These are phyloP conservation scores for Aegilops speltoides DNA, from an alignment of 176 grass and related monocot species.

Conservation along the genomic window DNA sequence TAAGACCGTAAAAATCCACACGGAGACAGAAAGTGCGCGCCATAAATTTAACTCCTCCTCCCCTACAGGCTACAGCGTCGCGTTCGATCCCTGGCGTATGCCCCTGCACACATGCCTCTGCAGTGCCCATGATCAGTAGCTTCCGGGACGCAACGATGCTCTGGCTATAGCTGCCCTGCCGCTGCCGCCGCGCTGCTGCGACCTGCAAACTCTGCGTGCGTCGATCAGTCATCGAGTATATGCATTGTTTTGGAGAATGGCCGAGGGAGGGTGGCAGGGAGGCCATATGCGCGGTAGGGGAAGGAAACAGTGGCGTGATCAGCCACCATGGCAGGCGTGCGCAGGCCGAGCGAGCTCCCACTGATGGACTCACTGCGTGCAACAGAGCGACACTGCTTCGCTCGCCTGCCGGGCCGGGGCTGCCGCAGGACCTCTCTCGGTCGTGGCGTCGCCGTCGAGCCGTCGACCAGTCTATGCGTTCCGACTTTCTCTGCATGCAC, in stretches of 20 bases:
- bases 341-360: conserved; percentile 14
- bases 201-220: background rate
- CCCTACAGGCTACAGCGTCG: background rate
- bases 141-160: conserved; percentile 25
- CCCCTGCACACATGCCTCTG: conserved; percentile 5
- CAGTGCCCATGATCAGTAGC: conserved; percentile 27
- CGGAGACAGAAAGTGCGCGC: background rate
- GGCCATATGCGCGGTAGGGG: conserved; percentile 5
- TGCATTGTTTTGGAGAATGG: background rate
- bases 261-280: conserved; percentile 1
- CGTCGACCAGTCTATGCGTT: background rate
- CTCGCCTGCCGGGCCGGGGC: background rate
- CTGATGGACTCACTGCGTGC: background rate
- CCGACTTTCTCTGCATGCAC: background rate
- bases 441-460: background rate
- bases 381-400: conserved; percentile 8
- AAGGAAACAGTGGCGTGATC: conserved; percentile 34
- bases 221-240: conserved; percentile 7
- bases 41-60: background rate
- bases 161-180: background rate
- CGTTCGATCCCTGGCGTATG: conserved; percentile 9
- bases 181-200: background rate
- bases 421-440: conserved; percentile 22
- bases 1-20: background rate
- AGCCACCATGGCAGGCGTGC: background rate